Evolutionary conservation across 371 early-diverging fungal species (phyloP).

Genomic region (Circinella minor): DNA sequence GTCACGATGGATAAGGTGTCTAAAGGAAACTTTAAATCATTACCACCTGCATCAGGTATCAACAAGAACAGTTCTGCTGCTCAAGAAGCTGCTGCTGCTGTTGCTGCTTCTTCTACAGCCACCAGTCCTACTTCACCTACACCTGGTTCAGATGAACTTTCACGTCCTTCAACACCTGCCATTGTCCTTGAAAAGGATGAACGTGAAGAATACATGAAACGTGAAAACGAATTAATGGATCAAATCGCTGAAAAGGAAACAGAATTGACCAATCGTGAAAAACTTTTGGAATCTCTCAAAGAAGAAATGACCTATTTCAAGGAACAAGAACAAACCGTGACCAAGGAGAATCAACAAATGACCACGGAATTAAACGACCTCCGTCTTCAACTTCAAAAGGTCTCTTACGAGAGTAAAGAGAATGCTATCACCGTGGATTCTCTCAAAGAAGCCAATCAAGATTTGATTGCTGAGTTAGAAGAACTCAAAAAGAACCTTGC

Average conservation of each 20-base stretch:
- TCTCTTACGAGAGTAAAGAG: conserved; percentile 87
- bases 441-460: conserved; percentile 83
- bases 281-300: conserved; percentile 60
- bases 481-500: conserved; percentile 68
- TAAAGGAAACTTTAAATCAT: conserved; percentile 48
- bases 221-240: conserved; percentile 94
- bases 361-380: conserved; percentile 72
- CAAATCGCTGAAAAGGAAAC: conserved; percentile 88
- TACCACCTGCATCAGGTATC: conserved; percentile 53
- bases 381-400: conserved; percentile 83
- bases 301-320: conserved; percentile 69
- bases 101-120: conserved; percentile 44
- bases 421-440: conserved; percentile 81
- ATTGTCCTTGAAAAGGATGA: conserved; percentile 85
- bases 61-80: conserved; percentile 25
- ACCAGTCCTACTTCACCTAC: conserved; percentile 24
- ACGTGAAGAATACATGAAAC: conserved; percentile 89
- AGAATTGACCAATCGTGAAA: conserved; percentile 62
- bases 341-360: conserved; percentile 77
- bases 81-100: background rate
- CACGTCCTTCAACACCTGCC: conserved; percentile 81
- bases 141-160: conserved; percentile 35
- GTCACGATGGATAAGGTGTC: conserved; percentile 72
- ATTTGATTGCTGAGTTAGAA: conserved; percentile 71
- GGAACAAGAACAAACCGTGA: conserved; percentile 59